phyloP scores from a whole-genome alignment of 768 basidiomycete genomes.

The Boletus reticulatus region DNA sequence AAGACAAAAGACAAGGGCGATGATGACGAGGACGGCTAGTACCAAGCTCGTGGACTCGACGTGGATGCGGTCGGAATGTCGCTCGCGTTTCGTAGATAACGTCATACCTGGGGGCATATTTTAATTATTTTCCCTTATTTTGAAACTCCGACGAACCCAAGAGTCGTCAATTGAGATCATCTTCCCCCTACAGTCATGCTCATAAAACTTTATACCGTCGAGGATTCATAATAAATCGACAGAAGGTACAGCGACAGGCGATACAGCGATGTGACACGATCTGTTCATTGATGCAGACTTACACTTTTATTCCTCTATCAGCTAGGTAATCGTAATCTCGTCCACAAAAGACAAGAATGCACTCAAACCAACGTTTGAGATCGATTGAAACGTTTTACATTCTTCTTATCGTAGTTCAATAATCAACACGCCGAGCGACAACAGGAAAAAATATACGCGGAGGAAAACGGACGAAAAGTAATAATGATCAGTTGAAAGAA shows the following conservation, averaged over 20 bases:
- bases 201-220: constrained; percentile 18
- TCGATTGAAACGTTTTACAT: constrained; percentile 5
- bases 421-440: constrained; percentile 5
- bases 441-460: constrained; percentile 1
- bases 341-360: background rate
- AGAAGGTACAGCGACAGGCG: too few species aligned
- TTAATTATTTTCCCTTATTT: background rate
- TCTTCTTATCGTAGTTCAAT: constrained; percentile 6
- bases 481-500: constrained; percentile 32
- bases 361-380: constrained; percentile 1
- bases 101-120: background rate
- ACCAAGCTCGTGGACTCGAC: background rate
- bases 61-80: background rate
- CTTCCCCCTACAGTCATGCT: background rate
- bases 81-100: background rate
- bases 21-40: background rate
- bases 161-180: too few species aligned
- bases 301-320: constrained; percentile 6
- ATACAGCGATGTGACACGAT: too few species aligned
- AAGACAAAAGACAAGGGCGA: background rate
- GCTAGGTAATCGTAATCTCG: background rate
- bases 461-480: constrained; percentile 24
- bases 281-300: background rate
- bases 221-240: constrained; percentile 4
- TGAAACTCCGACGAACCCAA: too few species aligned